These are phyloP conservation scores for Jackrogersella minutella DNA, from an alignment of 495 filamentous ascomycete species.

Conservation along the genomic window DNA sequence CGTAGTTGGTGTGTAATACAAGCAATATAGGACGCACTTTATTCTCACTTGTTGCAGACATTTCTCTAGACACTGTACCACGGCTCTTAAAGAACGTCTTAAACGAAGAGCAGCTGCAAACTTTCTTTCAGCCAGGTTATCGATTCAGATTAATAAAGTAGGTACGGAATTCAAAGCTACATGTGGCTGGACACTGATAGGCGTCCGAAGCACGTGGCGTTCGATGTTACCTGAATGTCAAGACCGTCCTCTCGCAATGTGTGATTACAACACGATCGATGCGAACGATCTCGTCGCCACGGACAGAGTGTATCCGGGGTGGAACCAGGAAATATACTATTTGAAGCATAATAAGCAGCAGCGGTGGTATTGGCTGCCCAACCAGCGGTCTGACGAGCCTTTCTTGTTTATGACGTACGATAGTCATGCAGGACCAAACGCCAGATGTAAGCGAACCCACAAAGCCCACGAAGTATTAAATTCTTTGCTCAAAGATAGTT, in stretches of 20 bases:
- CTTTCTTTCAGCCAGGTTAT: conserved; percentile 13
- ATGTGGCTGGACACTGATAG: not conserved
- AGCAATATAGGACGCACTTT: not conserved
- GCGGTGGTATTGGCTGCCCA: conserved; percentile 21
- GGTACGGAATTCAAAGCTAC: too few relatives aligned
- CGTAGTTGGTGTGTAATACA: conserved; percentile 11
- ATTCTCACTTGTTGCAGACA: conserved; percentile 3
- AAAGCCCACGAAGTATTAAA: not conserved
- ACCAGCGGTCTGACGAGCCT: conserved; percentile 4
- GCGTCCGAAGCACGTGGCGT: conserved; percentile 12
- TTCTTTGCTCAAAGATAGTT: not conserved
- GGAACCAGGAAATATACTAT: conserved; percentile 21
- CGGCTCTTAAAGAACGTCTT: conserved; percentile 12
- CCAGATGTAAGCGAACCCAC: conserved; percentile 2
- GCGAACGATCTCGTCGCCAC: conserved; percentile 15
- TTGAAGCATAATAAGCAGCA: conserved; percentile 10
- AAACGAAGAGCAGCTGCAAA: conserved; percentile 16
- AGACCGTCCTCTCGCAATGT: conserved; percentile 20
- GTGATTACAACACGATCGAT: conserved; percentile 14
- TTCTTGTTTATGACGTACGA: conserved; percentile 18
- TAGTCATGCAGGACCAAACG: conserved; percentile 17
- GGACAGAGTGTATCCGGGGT: conserved; percentile 16
- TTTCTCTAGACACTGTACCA: conserved; percentile 21
- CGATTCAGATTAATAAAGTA: conserved; percentile 23
- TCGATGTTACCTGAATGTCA: conserved; percentile 15